Evolutionary conservation across 768 basidiomycete genomes (phyloP).

Genomic region (Pleurotus tuber-regium): DNA sequence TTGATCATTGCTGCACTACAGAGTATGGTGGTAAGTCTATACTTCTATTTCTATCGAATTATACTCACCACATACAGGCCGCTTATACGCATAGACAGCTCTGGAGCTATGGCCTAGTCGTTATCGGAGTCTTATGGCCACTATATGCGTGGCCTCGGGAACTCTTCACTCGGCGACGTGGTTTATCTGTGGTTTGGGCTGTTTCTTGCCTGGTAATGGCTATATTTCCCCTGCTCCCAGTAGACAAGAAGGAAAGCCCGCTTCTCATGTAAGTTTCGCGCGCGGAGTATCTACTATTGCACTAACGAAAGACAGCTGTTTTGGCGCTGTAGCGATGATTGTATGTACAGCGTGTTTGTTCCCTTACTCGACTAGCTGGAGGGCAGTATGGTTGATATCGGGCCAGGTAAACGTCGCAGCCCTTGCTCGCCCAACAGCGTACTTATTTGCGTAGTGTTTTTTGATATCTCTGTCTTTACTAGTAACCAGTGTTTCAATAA

Average conservation of each 20-base stretch:
- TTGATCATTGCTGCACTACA: constrained; percentile 47
- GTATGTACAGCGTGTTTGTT: constrained; percentile 23
- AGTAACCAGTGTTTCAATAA: constrained; percentile 57
- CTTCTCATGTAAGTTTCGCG: constrained; percentile 49
- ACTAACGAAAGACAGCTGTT: constrained; percentile 28
- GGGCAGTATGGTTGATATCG: neutral
- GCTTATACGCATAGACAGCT: constrained; percentile 71
- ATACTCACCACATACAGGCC: constrained; percentile 33
- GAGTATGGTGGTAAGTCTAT: constrained; percentile 67
- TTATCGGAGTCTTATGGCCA: constrained; percentile 70
- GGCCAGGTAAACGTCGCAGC: neutral
- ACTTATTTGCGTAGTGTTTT: constrained; percentile 29
- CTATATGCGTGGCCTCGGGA: constrained; percentile 43
- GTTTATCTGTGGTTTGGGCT: constrained; percentile 40
- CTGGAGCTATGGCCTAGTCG: constrained; percentile 65
- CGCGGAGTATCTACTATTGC: neutral
- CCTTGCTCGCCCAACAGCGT: neutral
- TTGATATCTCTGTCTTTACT: constrained; percentile 46
- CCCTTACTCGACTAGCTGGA: neutral
- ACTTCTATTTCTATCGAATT: neutral
- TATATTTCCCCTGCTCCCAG: constrained; percentile 68
- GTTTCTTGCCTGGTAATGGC: constrained; percentile 50
- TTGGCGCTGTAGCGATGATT: constrained; percentile 48
- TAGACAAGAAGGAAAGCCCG: constrained; percentile 69
- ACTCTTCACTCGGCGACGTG: constrained; percentile 21